Percentiles rank a stretch among this genome's conserved stretches.
phyloP scores from a whole-genome alignment of 805 yeast species.

The Diddensiella caesifluorescens region DNA sequence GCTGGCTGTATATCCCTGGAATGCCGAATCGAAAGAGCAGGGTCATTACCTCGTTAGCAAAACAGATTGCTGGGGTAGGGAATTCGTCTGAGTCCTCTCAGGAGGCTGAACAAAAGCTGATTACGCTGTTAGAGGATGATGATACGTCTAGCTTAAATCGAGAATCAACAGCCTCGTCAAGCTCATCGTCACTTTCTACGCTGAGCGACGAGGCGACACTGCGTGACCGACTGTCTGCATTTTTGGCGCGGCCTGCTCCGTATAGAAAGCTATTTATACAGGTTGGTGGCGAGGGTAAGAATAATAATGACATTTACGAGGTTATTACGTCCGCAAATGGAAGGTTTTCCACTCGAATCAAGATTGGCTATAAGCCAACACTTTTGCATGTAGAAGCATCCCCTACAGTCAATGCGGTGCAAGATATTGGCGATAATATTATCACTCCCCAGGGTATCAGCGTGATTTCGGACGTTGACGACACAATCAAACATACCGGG shows the following conservation, averaged over 20 bases:
- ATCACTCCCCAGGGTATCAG: conserved; percentile 46
- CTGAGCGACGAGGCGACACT: conserved; percentile 33
- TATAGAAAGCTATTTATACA: conserved; percentile 49
- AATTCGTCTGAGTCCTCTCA: conserved; percentile 1
- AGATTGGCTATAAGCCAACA: conserved; percentile 57
- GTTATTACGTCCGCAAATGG: conserved; percentile 60
- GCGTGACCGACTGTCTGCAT: conserved; percentile 60
- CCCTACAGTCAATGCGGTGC: conserved; percentile 42
- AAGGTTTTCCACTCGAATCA: conserved; percentile 49
- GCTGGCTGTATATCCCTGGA: conserved; percentile 69
- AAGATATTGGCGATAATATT: conserved; percentile 25
- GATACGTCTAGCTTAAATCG: conserved; percentile 3
- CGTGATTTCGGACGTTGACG: conserved; percentile 88
- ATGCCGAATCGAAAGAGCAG: conserved; percentile 64
- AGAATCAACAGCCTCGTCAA: conserved; percentile 20
- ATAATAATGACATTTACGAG: conserved; percentile 23
- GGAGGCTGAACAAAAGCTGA: conserved; percentile 6
- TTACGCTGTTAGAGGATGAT: conserved; percentile 2
- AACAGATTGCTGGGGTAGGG: conserved; percentile 49
- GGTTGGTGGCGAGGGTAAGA: conserved; percentile 45
- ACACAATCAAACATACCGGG: conserved; percentile 87
- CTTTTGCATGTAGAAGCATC: conserved; percentile 35
- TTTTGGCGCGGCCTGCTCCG: conserved; percentile 63
- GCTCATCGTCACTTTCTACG: conserved; percentile 3
- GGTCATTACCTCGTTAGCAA: conserved; percentile 60